phyloP scores from a whole-genome alignment of 2,329 filamentous ascomycete genomes.

The Exophiala lecanii-corni region DNA sequence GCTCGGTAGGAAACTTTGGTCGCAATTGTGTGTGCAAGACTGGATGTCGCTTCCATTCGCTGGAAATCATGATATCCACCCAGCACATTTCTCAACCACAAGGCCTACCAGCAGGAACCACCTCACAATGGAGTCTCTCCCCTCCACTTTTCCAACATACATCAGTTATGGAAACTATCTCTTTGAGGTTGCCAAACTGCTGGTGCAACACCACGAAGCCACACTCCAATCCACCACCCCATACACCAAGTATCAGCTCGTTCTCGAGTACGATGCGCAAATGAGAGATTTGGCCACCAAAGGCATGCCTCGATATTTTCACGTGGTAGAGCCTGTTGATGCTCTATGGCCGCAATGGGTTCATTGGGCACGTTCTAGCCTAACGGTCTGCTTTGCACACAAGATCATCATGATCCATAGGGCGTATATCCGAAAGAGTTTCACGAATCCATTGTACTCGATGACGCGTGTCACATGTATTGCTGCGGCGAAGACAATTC shows the following conservation, averaged over 20 bases:
- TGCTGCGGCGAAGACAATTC: constrained; percentile 38
- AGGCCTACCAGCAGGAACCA: constrained; percentile 36
- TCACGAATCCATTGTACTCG: constrained; percentile 37
- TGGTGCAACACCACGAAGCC: constrained; percentile 35
- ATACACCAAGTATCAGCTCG: constrained; percentile 38
- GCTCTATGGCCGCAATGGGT: constrained; percentile 39
- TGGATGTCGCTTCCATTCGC: constrained; percentile 42
- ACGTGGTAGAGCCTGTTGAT: constrained; percentile 31
- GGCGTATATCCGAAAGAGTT: constrained; percentile 38
- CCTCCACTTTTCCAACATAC: constrained; percentile 29
- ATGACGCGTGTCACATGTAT: constrained; percentile 41
- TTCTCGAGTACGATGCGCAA: constrained; percentile 37
- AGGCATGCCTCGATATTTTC: constrained; percentile 35
- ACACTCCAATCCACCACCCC: constrained; percentile 31
- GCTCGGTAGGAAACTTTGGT: constrained; percentile 37
- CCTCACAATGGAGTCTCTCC: constrained; percentile 27
- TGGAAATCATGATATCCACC: constrained; percentile 35
- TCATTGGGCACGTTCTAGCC: constrained; percentile 32
- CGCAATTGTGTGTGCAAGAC: constrained; percentile 38
- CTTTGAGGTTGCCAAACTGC: constrained; percentile 36
- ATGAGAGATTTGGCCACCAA: constrained; percentile 34
- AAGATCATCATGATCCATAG: constrained; percentile 45
- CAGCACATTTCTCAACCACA: constrained; percentile 32
- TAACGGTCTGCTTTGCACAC: constrained; percentile 35
- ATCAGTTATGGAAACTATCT: constrained; percentile 36